phyloP scores from a whole-genome alignment of 768 basidiomycete genomes.

The Jaapia argillacea region DNA sequence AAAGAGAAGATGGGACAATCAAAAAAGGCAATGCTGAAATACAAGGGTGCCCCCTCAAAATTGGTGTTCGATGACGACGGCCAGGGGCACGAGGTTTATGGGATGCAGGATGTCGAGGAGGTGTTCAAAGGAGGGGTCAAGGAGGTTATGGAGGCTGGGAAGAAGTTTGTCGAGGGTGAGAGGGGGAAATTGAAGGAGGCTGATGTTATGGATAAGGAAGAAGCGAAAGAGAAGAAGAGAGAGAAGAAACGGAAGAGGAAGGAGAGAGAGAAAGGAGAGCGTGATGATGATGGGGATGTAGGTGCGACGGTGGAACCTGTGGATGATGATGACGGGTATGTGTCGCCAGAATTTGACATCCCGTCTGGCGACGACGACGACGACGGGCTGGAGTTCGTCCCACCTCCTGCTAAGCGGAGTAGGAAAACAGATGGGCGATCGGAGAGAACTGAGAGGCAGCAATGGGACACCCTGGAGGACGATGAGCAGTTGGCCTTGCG shows the following conservation, averaged over 20 bases:
- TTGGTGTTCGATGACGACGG: constrained; percentile 90
- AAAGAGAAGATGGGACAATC: constrained; percentile 68
- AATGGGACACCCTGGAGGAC: constrained; percentile 29
- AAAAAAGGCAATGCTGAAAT: constrained; percentile 61
- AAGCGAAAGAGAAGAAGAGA: constrained; percentile 78
- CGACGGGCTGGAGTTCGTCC: constrained; percentile 13
- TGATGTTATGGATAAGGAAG: constrained; percentile 69
- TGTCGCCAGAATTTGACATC: constrained; percentile 61
- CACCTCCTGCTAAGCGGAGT: constrained; percentile 21
- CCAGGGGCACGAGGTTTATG: constrained; percentile 69
- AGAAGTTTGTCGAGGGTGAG: constrained; percentile 65
- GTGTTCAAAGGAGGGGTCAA: constrained; percentile 53
- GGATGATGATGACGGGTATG: constrained; percentile 52
- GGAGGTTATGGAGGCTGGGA: constrained; percentile 56
- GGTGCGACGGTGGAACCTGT: constrained; percentile 25
- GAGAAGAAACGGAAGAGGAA: constrained; percentile 93
- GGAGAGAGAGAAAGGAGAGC: constrained; percentile 49
- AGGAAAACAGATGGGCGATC: constrained; percentile 12
- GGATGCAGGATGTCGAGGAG: constrained; percentile 68
- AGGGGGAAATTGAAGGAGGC: constrained; percentile 57
- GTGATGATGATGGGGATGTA: constrained; percentile 21
- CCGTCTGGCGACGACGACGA: constrained; percentile 23
- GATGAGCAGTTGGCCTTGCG: constrained; percentile 59
- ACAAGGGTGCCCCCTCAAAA: constrained; percentile 53
- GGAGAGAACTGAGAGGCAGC: constrained; percentile 23